phyloP scores from a whole-genome alignment of 2,329 filamentous ascomycete genomes.

The Penicillium brasilianum region DNA sequence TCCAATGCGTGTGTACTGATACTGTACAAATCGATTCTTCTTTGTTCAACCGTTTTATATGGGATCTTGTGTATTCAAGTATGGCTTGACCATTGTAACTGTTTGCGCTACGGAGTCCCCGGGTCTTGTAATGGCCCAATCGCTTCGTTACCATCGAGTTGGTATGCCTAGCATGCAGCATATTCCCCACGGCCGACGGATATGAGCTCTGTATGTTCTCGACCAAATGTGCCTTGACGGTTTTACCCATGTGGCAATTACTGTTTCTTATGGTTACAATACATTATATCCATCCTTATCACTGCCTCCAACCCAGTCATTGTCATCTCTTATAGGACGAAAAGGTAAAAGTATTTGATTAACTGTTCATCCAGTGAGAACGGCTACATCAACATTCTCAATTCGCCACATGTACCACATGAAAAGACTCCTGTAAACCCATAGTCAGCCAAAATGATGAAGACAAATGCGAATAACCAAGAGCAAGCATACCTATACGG shows the following conservation, averaged over 20 bases:
- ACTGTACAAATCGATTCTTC: slow-evolving; percentile 49
- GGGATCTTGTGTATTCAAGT: neutral
- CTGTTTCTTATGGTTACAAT: neutral
- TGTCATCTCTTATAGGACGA: neutral
- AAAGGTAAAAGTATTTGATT: neutral
- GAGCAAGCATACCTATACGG: slow-evolving; percentile 69
- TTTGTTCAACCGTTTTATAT: slow-evolving; percentile 27
- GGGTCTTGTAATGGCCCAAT: neutral
- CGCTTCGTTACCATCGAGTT: neutral
- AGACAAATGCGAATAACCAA: neutral
- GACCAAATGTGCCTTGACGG: neutral
- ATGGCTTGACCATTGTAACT: neutral
- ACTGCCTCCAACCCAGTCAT: neutral
- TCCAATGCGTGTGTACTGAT: slow-evolving; percentile 42
- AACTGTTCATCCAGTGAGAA: slow-evolving; percentile 42
- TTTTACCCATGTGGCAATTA: neutral
- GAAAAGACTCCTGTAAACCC: slow-evolving; percentile 70
- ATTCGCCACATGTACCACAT: slow-evolving; percentile 99
- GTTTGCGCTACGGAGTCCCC: neutral
- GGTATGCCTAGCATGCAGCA: neutral
- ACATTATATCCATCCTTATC: neutral
- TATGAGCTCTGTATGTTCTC: neutral
- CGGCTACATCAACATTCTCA: slow-evolving; percentile 73
- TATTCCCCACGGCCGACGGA: neutral
- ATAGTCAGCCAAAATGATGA: neutral